Conservation (phyloP, 2,329 filamentous ascomycete species). For the Juglanconis oblonga region DNA sequence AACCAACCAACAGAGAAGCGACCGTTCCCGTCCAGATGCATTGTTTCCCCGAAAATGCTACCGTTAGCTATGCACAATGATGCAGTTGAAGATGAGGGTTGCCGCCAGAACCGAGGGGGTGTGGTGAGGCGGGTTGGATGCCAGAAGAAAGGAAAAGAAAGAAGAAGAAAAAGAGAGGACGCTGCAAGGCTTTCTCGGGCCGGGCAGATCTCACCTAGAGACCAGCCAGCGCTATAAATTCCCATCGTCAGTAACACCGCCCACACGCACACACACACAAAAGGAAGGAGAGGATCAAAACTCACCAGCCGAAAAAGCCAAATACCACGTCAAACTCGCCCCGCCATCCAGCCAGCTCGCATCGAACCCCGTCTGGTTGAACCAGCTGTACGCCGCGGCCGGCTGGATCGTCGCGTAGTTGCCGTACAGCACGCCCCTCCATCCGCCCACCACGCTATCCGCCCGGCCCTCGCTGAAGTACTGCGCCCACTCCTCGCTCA, state of each 20-base stretch:
- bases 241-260: too few relatives aligned
- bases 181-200: not conserved
- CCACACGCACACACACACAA: too few relatives aligned
- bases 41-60: not conserved
- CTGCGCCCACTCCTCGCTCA: conserved; percentile 76
- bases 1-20: too few relatives aligned
- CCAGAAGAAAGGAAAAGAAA: not conserved
- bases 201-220: not conserved
- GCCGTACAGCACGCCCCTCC: conserved; percentile 81
- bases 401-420: conserved; percentile 80
- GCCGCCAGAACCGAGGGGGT: too few relatives aligned
- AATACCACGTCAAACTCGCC: conserved; percentile 79
- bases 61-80: not conserved
- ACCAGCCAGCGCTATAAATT: conserved; percentile 8
- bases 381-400: conserved; percentile 68
- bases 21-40: too few relatives aligned
- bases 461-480: conserved; percentile 70
- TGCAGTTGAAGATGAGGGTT: too few relatives aligned
- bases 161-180: not conserved
- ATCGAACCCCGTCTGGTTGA: conserved; percentile 64
- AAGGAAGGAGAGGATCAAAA: conserved; percentile 19
- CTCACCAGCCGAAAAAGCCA: conserved; percentile 74
- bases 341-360: conserved; percentile 74
- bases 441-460: conserved; percentile 67
- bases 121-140: too few relatives aligned